phyloP scores from a whole-genome alignment of 352 stramenopile genomes.

The Phytophthora colocasiae region DNA sequence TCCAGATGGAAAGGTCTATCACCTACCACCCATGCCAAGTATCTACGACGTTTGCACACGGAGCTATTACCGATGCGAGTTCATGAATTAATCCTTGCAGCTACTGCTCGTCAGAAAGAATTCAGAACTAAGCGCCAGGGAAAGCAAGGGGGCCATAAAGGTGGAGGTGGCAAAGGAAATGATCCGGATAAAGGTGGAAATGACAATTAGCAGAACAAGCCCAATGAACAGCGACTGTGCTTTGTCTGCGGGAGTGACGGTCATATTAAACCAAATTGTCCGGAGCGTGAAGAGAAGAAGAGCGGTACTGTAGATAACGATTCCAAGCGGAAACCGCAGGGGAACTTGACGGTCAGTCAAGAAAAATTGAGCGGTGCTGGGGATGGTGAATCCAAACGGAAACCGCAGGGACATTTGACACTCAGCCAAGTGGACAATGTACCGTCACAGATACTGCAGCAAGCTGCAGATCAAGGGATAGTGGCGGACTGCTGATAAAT shows the following conservation, averaged over 20 bases:
- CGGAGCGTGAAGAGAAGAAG: conserved; percentile 5
- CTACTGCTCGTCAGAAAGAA: conserved; percentile 5
- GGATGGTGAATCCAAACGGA: conserved; percentile 2
- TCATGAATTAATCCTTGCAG: not conserved
- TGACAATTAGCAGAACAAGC: not conserved
- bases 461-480: not conserved
- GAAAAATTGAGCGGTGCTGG: too few relatives aligned
- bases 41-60: too few relatives aligned
- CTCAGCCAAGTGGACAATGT: conserved; percentile 1
- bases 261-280: conserved; percentile 7
- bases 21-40: too few relatives aligned
- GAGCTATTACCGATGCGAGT: not conserved
- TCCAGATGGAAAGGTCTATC: too few relatives aligned
- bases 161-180: not conserved
- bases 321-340: too few relatives aligned
- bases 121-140: not conserved
- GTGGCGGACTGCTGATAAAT: not conserved
- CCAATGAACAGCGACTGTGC: not conserved
- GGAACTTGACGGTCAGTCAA: too few relatives aligned
- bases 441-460: not conserved
- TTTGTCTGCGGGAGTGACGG: conserved; percentile 1
- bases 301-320: not conserved
- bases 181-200: conserved; percentile 6
- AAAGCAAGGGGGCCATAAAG: not conserved
- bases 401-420: not conserved